Evolutionary conservation across 2,329 filamentous ascomycete genomes (phyloP), one percentile per base, ranked within the genome.

Genomic region (Massarina eburnea): DNA sequence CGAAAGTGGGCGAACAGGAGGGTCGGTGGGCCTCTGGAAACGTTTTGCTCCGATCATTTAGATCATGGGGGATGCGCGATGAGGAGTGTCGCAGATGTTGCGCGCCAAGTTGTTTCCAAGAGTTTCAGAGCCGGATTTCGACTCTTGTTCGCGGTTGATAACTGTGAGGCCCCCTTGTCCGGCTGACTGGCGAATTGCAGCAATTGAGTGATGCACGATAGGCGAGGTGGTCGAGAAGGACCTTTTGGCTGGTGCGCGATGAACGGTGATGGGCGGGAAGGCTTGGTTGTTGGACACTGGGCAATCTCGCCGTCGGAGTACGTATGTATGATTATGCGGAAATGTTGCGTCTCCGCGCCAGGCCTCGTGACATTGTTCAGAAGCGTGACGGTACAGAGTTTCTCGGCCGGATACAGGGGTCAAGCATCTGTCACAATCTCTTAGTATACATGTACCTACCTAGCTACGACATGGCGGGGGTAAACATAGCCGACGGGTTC

Each of bases 401-500:
- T n/a, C n/a, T n/a, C n/a, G n/a, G n/a, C n/a, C n/a, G n/a, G n/a
- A n/a, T n/a, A n/a, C n/a, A n/a, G 41, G 35, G 22, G 34, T 33
- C 24, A 45, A 50, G 48, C 50, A 48, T 30, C 45, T 52, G 46
- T 56, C 50, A 46, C 47, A 46, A 41, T 38, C 8, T 24, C 43
- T 47, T 53, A 36, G 43, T n/a, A 6, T 15, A 14, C 29, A 32
- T 32, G 29, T 15, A 12, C 14, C 14, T 32, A 32, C n/a, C n/a
- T n/a, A n/a, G n/a, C n/a, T n/a, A n/a, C n/a, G n/a, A n/a, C n/a
- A n/a, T n/a, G n/a, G n/a, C n/a, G n/a, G n/a, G n/a, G n/a, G n/a
- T n/a, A n/a, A n/a, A n/a, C 6, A 8, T 30, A 30, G 27, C 27
- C 27, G 27, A n/a, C 12, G 6, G 29, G 12, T 6, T n/a, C 34